These are phyloP conservation scores for Boeremia exigua DNA, from an alignment of 2,329 filamentous ascomycete genomes.

Conservation along the genomic window DNA sequence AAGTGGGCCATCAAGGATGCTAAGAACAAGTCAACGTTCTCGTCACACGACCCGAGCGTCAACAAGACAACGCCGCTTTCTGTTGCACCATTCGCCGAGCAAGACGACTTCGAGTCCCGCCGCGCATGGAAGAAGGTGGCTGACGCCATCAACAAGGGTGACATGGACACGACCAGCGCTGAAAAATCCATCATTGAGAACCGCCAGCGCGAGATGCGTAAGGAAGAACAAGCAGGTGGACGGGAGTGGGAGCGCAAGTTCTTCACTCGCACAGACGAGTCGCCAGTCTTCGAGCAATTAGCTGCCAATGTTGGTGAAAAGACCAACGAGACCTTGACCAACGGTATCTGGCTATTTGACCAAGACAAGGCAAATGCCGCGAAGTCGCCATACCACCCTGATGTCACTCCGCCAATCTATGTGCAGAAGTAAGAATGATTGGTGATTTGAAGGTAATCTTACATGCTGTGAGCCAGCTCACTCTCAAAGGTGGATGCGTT, in stretches of 20 bases:
- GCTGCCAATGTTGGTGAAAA: conserved; percentile 53
- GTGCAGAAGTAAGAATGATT: conserved; percentile 16
- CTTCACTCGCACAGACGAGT: conserved; percentile 63
- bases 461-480: background rate
- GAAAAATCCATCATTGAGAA: conserved; percentile 93
- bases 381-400: conserved; percentile 36
- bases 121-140: conserved; percentile 89
- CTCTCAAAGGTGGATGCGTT: background rate
- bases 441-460: background rate
- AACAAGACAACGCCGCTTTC: conserved; percentile 68
- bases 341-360: conserved; percentile 74
- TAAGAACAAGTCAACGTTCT: conserved; percentile 52
- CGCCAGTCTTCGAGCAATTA: conserved; percentile 56
- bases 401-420: conserved; percentile 38
- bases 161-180: conserved; percentile 78
- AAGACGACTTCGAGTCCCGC: conserved; percentile 86
- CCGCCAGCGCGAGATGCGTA: conserved; percentile 78
- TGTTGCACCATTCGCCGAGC: conserved; percentile 74
- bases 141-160: conserved; percentile 76
- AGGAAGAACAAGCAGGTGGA: conserved; percentile 75
- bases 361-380: conserved; percentile 53
- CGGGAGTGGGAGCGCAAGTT: conserved; percentile 83
- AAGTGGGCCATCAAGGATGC: conserved; percentile 78
- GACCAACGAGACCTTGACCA: conserved; percentile 69
- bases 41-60: conserved; percentile 55